phyloP scores from a whole-genome alignment of 2,329 filamentous ascomycete species.

The Aspergillus sp. region DNA sequence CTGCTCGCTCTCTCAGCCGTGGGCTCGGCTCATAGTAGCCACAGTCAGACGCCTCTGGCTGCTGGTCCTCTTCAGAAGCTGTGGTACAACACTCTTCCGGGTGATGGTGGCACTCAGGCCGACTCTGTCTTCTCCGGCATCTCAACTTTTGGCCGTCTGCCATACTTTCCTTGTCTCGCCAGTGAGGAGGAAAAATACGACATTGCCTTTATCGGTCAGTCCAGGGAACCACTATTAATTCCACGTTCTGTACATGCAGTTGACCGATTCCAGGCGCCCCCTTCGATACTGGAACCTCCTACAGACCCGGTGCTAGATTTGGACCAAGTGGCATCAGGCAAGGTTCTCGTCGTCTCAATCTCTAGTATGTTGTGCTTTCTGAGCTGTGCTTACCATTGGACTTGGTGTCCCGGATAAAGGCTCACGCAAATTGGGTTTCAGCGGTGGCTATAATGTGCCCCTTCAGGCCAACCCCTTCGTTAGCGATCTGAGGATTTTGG shows the following conservation, averaged over 20 bases:
- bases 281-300: constrained; percentile 83
- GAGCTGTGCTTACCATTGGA: constrained; percentile 19
- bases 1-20: constrained; percentile 46
- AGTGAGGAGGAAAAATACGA: constrained; percentile 70
- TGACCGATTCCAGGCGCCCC: constrained; percentile 60
- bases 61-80: constrained; percentile 69
- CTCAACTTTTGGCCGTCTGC: constrained; percentile 76
- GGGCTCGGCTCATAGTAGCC: constrained; percentile 58
- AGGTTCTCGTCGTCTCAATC: constrained; percentile 79
- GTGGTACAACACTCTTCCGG: constrained; percentile 81
- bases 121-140: constrained; percentile 88
- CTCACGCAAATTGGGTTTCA: constrained; percentile 53
- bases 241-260: background rate
- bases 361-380: constrained; percentile 63
- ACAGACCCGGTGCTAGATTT: constrained; percentile 78
- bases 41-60: constrained; percentile 56
- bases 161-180: constrained; percentile 74
- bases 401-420: constrained; percentile 19
- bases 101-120: constrained; percentile 82
- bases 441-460: constrained; percentile 83
- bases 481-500: constrained; percentile 74
- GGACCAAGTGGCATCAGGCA: constrained; percentile 82
- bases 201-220: constrained; percentile 75
- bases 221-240: background rate
- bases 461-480: constrained; percentile 77